These are phyloP conservation scores for Metschnikowia borealis DNA, from an alignment of 805 yeast genomes.

Conservation along the genomic window DNA sequence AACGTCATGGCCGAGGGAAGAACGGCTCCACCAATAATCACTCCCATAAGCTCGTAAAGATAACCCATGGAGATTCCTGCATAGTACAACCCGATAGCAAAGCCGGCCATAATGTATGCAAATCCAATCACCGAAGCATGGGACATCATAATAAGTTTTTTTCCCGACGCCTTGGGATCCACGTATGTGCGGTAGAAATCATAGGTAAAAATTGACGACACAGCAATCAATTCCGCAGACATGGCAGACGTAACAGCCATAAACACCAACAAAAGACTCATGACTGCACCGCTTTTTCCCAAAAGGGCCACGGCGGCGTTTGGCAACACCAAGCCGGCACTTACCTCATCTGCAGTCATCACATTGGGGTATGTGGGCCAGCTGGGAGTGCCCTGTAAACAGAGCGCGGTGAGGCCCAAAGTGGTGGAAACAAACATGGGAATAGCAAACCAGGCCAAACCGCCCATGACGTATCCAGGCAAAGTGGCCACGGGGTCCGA, in stretches of 20 bases:
- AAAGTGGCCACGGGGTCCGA: constrained; percentile 79
- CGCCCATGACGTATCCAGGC: constrained; percentile 86
- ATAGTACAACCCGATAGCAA: constrained; percentile 76
- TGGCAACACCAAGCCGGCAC: constrained; percentile 77
- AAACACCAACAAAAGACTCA: constrained; percentile 71
- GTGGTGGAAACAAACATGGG: constrained; percentile 82
- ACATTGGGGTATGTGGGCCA: constrained; percentile 79
- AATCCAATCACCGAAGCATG: constrained; percentile 59
- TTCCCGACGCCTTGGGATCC: constrained; percentile 75
- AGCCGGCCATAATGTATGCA: constrained; percentile 69
- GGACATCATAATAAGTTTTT: constrained; percentile 61
- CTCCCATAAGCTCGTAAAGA: constrained; percentile 84
- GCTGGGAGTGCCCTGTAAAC: constrained; percentile 60
- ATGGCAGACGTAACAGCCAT: constrained; percentile 93
- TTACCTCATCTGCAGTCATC: constrained; percentile 63
- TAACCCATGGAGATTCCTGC: constrained; percentile 86
- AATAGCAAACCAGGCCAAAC: constrained; percentile 87
- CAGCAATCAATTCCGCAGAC: constrained; percentile 88
- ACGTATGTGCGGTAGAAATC: constrained; percentile 80
- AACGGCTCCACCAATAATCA: constrained; percentile 83
- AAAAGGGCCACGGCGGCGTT: constrained; percentile 78
- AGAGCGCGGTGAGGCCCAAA: constrained; percentile 80
- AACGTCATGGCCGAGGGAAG: constrained; percentile 67
- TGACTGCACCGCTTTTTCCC: constrained; percentile 88
- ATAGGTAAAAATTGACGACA: constrained; percentile 79